Base-by-base conservation (phyloP, 768 basidiomycete genomes). In the Boletus sensibilis region DNA sequence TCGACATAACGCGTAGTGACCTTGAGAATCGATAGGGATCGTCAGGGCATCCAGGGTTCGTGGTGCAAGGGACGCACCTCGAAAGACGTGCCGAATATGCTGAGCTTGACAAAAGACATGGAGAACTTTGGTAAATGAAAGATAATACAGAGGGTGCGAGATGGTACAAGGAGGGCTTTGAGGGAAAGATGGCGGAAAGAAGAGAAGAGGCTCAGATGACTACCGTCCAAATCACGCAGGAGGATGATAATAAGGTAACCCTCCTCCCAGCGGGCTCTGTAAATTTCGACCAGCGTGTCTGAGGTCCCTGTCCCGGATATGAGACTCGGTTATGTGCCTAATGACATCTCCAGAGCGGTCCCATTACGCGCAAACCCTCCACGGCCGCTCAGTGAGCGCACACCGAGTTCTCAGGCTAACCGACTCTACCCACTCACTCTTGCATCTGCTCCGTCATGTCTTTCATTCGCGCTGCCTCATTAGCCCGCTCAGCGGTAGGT, bases 1-100 rank as follows among this genome's bases (percentile, higher is more conserved):
- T 99, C 97, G 72, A 97, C 90, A 90, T 99, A 99, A 68, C 97
- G 85, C 55, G 94, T 98, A 23, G 95, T 97, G 56, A 98, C 95
- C 90, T 97, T 71, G 40, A 68, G 56, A 61, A 58, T 55, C 58
- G 55, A 55, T 38, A 46, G 46, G 52, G 45, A 64, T 65, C 62
- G 49, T 57, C 43, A 58, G 51, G 33, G 27, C n/a, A 66, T 70
- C 62, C 50, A 40, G 53, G 16, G 42, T 35, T 43, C 18, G 49
- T n/a, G 46, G 46, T 38, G 55, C 29, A 41, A 12, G 18, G 38
- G 50, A 67, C 76, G 53, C 51, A 89, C 93, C 85, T 96, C 94
- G 75, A 96, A 95, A 52, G 95, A 97, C 60, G 96, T 99, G 45
- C 94, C 95, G 66, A 98, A 98, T 76, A 98, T 98, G 76, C 88